A percentile compares a stretch with the other conserved stretches of the same genome.
Evolutionary conservation across 1,284 basidiomycete genomes (phyloP).

Genomic region (Caloboletus firmus): DNA sequence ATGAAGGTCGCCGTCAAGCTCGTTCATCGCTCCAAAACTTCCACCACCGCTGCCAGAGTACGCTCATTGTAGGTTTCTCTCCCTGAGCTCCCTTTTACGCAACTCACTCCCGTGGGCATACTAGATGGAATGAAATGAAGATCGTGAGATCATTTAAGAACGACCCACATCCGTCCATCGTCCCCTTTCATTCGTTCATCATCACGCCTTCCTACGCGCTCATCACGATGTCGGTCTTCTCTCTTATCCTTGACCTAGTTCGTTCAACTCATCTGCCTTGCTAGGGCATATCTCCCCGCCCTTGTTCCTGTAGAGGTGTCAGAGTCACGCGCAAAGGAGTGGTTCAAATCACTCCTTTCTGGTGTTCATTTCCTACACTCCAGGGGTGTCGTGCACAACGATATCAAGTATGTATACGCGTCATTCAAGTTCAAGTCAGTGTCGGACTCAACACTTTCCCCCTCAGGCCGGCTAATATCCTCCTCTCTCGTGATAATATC

Average conservation of each 20-base stretch:
- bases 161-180: conserved; percentile 85
- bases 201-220: conserved; percentile 88
- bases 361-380: conserved; percentile 87
- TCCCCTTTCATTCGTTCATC: conserved; percentile 89
- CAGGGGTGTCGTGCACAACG: conserved; percentile 89
- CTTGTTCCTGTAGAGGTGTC: conserved; percentile 83
- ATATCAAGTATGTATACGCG: conserved; percentile 74
- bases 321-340: conserved; percentile 73
- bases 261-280: conserved; percentile 21
- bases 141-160: conserved; percentile 78
- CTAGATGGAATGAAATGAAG: conserved; percentile 94
- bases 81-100: not conserved
- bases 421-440: not conserved
- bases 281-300: conserved; percentile 72
- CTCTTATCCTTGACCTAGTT: conserved; percentile 2
- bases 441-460: conserved; percentile 1
- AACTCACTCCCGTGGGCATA: conserved; percentile 5
- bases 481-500: conserved; percentile 69
- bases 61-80: conserved; percentile 65
- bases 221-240: conserved; percentile 73
- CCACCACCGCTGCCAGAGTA: conserved; percentile 83
- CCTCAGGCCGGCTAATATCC: conserved; percentile 80
- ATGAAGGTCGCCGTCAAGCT: conserved; percentile 84
- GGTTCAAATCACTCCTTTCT: conserved; percentile 85
- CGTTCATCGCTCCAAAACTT: conserved; percentile 76